Base-by-base conservation (phyloP, 306 rosid species). In the Erythrophleum fordii region DNA sequence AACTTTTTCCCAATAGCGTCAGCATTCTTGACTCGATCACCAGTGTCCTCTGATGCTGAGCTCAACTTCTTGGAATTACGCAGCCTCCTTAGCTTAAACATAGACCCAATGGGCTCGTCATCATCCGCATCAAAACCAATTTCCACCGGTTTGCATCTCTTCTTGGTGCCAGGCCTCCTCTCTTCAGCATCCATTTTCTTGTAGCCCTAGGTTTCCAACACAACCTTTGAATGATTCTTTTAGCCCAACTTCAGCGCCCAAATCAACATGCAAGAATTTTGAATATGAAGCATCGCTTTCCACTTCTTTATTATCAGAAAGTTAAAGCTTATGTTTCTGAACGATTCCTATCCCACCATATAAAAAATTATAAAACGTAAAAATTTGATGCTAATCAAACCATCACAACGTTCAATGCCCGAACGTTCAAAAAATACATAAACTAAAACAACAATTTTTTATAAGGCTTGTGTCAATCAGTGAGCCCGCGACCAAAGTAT, bases 51-150 rank as follows among this genome's bases (percentile, higher is more conserved):
- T 16, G 80, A 70, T 17, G 59, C 86, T 37, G 55, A 59, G 80
- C 81, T 80, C 75, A 55, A 87, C 90, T 85, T 92, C 91, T 84
- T 92, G 20, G 87, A 82, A 86, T 85, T 84, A 44, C 85, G 81
- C 8, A 80, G 82, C 78, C 66, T 89, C 88, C 73, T 91, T 20
- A 88, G 48, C 90, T 91, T 95, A 83, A 95, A 84, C 51, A 95
- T 70, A n/a, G 93, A 82, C 46, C 98, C 97, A 84, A 95, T 91
- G 8, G 97, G 93, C 84, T 88, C 95, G 39, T 91, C 87, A n/a
- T 91, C 97, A n/a, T 86, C 94, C 0, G 94, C 90, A 81, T 87
- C 92, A 66, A 89, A 75, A 52, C 86, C 88, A 53, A 77, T 85
- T 76, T 86, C 84, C 31, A 83, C 69, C 13, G 79, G 85, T 81